Base-by-base conservation (phyloP, 1,284 basidiomycete genomes). In the Cryptococcus sp. region DNA sequence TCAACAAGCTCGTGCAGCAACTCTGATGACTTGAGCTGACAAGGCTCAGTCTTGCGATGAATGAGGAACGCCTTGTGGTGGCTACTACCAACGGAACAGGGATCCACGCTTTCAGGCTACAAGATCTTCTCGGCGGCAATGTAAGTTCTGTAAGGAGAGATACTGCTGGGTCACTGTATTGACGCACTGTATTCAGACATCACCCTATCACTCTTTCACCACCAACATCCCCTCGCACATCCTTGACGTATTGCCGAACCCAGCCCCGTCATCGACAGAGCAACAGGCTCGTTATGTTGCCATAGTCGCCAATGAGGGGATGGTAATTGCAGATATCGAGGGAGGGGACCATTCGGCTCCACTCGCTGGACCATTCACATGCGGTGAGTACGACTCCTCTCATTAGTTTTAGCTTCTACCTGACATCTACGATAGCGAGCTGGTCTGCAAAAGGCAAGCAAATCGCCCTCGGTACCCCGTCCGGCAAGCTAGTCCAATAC, bases 371-470 rank as follows among this genome's bases (percentile, higher is more conserved):
- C 58, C 68, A 1, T 76, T 76, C 60, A 73, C 76, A 4, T 62
- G 69, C 35, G 71, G 74, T 73, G 49, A 56, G 71, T 57, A 48
- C 3, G 30, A 38, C 27, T 11, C 41, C 16, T 5, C 16, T 5
- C 13, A 3, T 55, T 64, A 19, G 47, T 59, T 57, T 16, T 51
- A 57, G 25, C 67, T 45, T 57, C 17, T 51, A 57, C 35, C 67
- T 45, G 63, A 69, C 55, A 42, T 66, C 66, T 1, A 49, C 65
- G 5, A 35, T 38, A 58, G 78, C 78, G 2, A 79, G 79, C 64
- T 84, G 83, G 83, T 83, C 82, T 2, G 80, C 79, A 23, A 83
- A 81, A 64, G 83, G 83, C 46, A 84, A 84, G 71, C 83, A 84
- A 66, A 69, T 84, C n/a, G 81, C 81, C 3, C 68, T 82, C 5